Base-by-base conservation (phyloP, 1,284 basidiomycete genomes). In the Volvariella volvacea region DNA sequence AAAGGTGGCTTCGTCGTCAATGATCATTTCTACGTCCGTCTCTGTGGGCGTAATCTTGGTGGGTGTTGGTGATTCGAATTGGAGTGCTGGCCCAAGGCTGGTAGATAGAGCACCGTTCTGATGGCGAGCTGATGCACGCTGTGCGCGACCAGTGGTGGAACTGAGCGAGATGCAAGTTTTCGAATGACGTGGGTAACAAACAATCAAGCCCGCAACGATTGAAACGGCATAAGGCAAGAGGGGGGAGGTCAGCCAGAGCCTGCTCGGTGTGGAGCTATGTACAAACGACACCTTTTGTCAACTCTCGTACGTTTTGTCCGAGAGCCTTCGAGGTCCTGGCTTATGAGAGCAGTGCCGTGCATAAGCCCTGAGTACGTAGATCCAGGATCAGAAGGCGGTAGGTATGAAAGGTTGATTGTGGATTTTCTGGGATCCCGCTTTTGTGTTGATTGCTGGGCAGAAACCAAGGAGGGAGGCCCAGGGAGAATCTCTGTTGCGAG, bases 401-500 rank as follows among this genome's bases (percentile, higher is more conserved):
- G 71, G 70, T 88, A 89, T 45, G 86, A 87, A 65, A 77, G 68
- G 48, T 71, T 65, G 51, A 73, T 67, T 50, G 70, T 63, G 43
- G 78, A 74, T 66, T 88, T 88, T 70, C 75, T 85, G 57, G 80
- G 78, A 67, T 88, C 85, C 58, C 80, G 79, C 66, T 82, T 84
- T 53, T 76, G 71, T 40, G 67, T 59, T 48, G 74, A 66, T 61
- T 83, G 82, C 63, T 83, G 78, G 45, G 81, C 66, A 54, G 82
- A 78, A 50, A 73, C 68, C 51, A 86, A 61, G 52, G 83, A 74
- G 46, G 86, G 86, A 50, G 86, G 86, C 22, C 85, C 87, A 59
- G 87, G 87, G 52, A 89, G 73, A 66, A 89, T 84, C 72, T 89
- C 86, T 49, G 86, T 89, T 50, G 87, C 86, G 56, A 88, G 71